phyloP scores from a whole-genome alignment of 2,329 filamentous ascomycete genomes.

The Colletotrichum neosansevieriae region DNA sequence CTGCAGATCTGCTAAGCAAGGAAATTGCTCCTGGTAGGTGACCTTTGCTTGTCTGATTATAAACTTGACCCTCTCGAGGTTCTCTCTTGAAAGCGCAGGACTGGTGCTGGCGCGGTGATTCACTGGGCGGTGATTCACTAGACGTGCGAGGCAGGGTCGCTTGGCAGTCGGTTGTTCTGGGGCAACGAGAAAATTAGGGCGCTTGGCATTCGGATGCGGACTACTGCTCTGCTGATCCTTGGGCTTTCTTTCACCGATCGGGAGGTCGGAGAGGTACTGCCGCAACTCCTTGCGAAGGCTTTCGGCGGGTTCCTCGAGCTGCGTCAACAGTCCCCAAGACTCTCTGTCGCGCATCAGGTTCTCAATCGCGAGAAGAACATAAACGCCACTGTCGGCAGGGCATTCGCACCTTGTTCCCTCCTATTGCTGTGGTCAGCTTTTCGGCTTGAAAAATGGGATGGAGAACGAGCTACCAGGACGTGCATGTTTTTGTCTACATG shows the following conservation, averaged over 20 bases:
- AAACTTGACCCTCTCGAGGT: neutral
- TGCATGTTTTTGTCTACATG: no score
- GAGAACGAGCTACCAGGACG: no score
- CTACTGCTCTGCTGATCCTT: no score
- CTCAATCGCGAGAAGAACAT: neutral
- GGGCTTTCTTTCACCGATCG: no score
- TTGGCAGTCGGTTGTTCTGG: slow-evolving; percentile 1
- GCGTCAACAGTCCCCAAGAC: slow-evolving; percentile 1
- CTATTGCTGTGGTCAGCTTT: neutral
- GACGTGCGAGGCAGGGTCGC: slow-evolving; percentile 4
- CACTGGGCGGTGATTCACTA: no score
- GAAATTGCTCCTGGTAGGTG: slow-evolving; percentile 2
- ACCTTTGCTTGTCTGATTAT: slow-evolving; percentile 6
- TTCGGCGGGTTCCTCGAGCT: slow-evolving; percentile 8
- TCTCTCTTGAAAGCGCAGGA: neutral
- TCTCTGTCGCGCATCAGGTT: slow-evolving; percentile 1
- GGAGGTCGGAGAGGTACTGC: no score
- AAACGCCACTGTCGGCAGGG: slow-evolving; percentile 4
- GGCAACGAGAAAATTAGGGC: no score
- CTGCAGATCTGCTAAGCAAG: slow-evolving; percentile 7
- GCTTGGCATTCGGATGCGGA: no score
- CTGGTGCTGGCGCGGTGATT: neutral
- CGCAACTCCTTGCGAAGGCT: slow-evolving; percentile 8
- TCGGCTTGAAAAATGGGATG: neutral
- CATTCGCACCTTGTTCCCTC: slow-evolving; percentile 1